phyloP scores from a whole-genome alignment of 495 filamentous ascomycete species.

The Penicilliopsis zonata region DNA sequence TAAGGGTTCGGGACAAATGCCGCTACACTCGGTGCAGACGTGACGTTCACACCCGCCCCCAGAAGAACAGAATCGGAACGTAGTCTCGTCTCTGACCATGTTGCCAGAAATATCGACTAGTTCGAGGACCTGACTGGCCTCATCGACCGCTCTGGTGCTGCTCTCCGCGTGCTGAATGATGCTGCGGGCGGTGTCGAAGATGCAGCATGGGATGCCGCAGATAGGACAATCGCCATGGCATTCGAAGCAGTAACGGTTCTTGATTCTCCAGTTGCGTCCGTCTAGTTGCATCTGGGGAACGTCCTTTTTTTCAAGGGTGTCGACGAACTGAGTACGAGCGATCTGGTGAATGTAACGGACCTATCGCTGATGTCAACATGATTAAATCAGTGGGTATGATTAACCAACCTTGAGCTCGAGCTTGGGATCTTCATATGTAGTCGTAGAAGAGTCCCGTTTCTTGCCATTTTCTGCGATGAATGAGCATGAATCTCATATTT shows the following conservation, averaged over 20 bases:
- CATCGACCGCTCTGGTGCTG: background rate
- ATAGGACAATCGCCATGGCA: conserved; percentile 11
- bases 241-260: conserved; percentile 9
- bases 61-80: conserved; percentile 15
- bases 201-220: conserved; percentile 11
- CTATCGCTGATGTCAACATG: conserved; percentile 3
- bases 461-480: no score
- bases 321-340: conserved; percentile 7
- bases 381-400: no score
- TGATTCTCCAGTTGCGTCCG: conserved; percentile 6
- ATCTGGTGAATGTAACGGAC: conserved; percentile 7
- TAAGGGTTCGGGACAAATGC: conserved; percentile 14
- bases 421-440: no score
- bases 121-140: conserved; percentile 2
- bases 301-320: background rate
- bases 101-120: conserved; percentile 6
- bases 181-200: background rate
- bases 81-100: conserved; percentile 7
- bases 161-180: background rate
- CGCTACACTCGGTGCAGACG: conserved; percentile 20
- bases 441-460: no score
- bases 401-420: no score
- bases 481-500: no score
- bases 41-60: conserved; percentile 12
- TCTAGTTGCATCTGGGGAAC: conserved; percentile 2